Evolutionary conservation across 257 asterid species (phyloP).

Genomic region (Salvia splendens): DNA sequence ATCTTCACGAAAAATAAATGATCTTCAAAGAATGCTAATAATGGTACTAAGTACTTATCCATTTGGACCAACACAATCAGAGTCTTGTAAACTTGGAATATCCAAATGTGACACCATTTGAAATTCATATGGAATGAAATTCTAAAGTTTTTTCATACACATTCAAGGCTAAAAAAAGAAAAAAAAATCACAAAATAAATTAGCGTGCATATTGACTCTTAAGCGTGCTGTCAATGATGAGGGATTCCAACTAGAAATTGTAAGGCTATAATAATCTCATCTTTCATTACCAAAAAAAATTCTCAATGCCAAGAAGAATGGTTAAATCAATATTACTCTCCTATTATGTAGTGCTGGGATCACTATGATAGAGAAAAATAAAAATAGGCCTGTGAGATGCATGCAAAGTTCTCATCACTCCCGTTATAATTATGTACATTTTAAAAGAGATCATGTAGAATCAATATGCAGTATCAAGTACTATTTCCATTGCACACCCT

Average conservation of each 20-base stretch:
- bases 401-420: constrained; percentile 35
- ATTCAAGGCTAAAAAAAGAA: neutral
- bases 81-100: neutral
- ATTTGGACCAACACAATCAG: constrained; percentile 17
- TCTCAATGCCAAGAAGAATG: constrained; percentile 11
- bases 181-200: neutral
- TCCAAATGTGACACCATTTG: neutral
- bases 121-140: neutral
- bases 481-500: constrained; percentile 5
- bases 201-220: neutral
- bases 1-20: neutral
- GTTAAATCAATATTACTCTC: constrained; percentile 21
- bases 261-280: constrained; percentile 26
- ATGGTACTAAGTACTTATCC: neutral
- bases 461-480: neutral
- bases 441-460: constrained; percentile 20
- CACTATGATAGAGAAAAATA: constrained; percentile 32
- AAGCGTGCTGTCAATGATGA: constrained; percentile 24
- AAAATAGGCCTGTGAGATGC: constrained; percentile 33
- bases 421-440: constrained; percentile 25
- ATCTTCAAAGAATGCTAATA: constrained; percentile 3
- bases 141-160: neutral
- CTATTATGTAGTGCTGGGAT: constrained; percentile 35
- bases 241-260: constrained; percentile 16
- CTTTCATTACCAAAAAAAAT: constrained; percentile 3